Evolutionary conservation across 2,329 filamentous ascomycete species (phyloP), one percentile per base, ranked within the genome.

Genomic region (Colletotrichum kahawae): DNA sequence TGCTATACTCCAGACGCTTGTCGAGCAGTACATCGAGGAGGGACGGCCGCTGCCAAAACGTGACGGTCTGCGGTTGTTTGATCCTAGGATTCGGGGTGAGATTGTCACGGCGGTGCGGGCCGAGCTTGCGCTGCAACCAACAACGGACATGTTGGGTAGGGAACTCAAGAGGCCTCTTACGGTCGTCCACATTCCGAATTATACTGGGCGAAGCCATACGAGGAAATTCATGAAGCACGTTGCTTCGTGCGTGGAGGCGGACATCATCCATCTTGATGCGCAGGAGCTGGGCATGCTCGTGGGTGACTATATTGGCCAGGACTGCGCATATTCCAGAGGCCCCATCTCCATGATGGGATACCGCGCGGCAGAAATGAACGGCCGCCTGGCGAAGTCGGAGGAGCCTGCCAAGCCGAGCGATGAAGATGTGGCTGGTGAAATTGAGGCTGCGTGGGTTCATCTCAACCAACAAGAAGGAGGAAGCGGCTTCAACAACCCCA

Each of bases 281-380:
- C 90, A 92, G 76, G 93, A 94, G 79, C 84, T 97, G 68, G 93
- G 93, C 4, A 88, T 93, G 65, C 85, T 97, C 31, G 88, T 93
- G 1, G 93, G 93, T 4, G 88, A 91, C 57, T 95, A 95, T 79
- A 83, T 96, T 12, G 93, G 93, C 6, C 92, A 94, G 79, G 88
- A 90, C 74, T 87, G 84, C 83, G 84, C 85, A 5, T 87, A 86
- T 63, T 84, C 84, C 3, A 81, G 87, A 14, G 88, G 90, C 1
- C 82, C 85, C 24, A 82, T 90, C 13, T 88, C 90, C 3, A 87
- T 88, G 77, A 82, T 93, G 63, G 90, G 89, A 3, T 93, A 92
- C 77, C 85, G 87, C 77, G 84, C 90, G 60, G 87, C 91, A 48
- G 87, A 89, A 78, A 84, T 88, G 78, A 90, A 88, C 67, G 91